Conservation (phyloP, 2,329 filamentous ascomycete genomes). For the Colletotrichum falcatum region DNA sequence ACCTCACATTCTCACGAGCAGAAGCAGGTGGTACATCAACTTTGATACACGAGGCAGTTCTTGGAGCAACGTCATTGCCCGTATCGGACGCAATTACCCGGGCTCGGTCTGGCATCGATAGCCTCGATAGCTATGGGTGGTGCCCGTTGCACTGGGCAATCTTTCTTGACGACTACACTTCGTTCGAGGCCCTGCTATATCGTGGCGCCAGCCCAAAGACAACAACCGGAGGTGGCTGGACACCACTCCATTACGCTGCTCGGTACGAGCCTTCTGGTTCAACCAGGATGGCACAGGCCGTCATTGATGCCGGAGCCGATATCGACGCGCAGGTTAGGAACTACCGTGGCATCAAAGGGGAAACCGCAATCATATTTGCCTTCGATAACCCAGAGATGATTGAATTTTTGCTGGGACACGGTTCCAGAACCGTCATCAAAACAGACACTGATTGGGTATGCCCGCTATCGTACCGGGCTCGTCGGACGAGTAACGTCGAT, state of each 20-base stretch:
- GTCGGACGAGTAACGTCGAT: conserved; percentile 10
- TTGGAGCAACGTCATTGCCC: background rate
- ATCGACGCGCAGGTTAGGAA: conserved; percentile 4
- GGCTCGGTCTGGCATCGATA: conserved; percentile 16
- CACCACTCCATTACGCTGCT: conserved; percentile 25
- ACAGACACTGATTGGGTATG: conserved; percentile 10
- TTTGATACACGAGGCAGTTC: conserved; percentile 19
- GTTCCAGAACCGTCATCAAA: background rate
- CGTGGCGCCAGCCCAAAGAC: conserved; percentile 3
- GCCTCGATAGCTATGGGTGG: conserved; percentile 16
- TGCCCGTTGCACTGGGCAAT: conserved; percentile 19
- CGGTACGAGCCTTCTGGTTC: conserved; percentile 9
- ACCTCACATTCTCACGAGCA: conserved; percentile 1
- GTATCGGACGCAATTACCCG: conserved; percentile 17
- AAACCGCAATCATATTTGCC: conserved; percentile 19
- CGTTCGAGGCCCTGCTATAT: conserved; percentile 1
- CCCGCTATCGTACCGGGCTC: conserved; percentile 14
- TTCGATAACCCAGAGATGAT: conserved; percentile 23
- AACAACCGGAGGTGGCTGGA: conserved; percentile 6
- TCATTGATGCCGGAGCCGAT: conserved; percentile 2
- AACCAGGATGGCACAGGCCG: conserved; percentile 4
- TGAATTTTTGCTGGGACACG: conserved; percentile 2
- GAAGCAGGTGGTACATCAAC: conserved; percentile 7
- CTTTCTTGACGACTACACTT: conserved; percentile 13
- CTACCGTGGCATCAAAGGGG: background rate